A percentile compares a stretch with the other conserved stretches of the same genome.
These are phyloP conservation scores for Fomitopsis pulvina DNA, from an alignment of 768 basidiomycete species.

Conservation along the genomic window DNA sequence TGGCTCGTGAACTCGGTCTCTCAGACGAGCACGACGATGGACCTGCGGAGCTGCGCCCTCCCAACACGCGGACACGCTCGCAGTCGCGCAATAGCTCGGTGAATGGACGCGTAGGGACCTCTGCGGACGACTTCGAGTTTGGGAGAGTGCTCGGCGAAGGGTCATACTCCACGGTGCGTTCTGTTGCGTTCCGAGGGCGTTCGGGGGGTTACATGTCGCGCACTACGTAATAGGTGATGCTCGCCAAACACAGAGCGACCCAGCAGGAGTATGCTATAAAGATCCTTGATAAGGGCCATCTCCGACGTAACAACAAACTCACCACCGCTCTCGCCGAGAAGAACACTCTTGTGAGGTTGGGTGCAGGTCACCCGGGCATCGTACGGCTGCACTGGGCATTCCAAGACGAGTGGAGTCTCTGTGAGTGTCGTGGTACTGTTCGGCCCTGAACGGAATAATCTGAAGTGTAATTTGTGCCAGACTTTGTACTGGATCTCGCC, in stretches of 20 bases:
- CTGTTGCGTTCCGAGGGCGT: not conserved
- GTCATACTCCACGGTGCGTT: constrained; percentile 72
- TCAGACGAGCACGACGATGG: constrained; percentile 23
- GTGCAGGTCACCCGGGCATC: constrained; percentile 71
- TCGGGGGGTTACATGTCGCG: not conserved
- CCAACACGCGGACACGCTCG: constrained; percentile 24
- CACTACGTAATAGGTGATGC: constrained; percentile 43
- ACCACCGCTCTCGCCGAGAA: constrained; percentile 76
- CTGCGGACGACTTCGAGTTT: constrained; percentile 65
- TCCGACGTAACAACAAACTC: constrained; percentile 73
- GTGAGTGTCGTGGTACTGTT: constrained; percentile 39
- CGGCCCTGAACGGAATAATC: not conserved
- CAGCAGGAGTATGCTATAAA: constrained; percentile 71
- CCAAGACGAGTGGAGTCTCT: constrained; percentile 78
- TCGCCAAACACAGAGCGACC: constrained; percentile 45
- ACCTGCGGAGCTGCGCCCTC: constrained; percentile 11
- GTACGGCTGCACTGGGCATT: constrained; percentile 79
- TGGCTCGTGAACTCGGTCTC: constrained; percentile 50
- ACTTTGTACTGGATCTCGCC: constrained; percentile 75
- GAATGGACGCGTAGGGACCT: constrained; percentile 30
- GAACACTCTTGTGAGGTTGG: constrained; percentile 61
- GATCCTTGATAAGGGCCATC: constrained; percentile 77
- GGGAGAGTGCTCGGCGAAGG: constrained; percentile 74
- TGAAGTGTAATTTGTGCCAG: constrained; percentile 27
- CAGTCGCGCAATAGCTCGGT: constrained; percentile 41